phyloP scores from a whole-genome alignment of 225 moss, liverwort and hornwort genomes.

The Climacium dendroides region DNA sequence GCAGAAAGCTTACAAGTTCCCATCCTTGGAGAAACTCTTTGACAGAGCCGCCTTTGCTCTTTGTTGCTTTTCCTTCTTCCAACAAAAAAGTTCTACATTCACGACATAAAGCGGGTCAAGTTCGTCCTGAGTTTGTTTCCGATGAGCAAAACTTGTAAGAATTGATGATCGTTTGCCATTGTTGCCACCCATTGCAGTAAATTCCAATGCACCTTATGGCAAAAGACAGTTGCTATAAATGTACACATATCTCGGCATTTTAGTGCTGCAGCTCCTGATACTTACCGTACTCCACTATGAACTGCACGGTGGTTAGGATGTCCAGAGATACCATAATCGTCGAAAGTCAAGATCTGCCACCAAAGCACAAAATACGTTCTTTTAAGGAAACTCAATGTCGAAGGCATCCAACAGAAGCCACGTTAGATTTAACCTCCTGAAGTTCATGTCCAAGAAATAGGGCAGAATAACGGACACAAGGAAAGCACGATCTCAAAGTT shows the following conservation, averaged over 20 bases:
- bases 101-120: background rate
- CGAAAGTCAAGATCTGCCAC: constrained; percentile 47
- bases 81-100: constrained; percentile 28
- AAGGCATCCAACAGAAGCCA: background rate
- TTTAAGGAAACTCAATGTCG: background rate
- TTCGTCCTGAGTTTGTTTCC: background rate
- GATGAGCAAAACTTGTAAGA: background rate
- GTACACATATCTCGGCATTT: background rate
- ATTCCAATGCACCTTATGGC: background rate
- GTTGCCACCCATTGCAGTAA: background rate
- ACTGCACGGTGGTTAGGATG: constrained; percentile 50
- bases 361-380: background rate
- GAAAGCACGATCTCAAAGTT: background rate
- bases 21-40: constrained; percentile 22
- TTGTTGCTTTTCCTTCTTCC: constrained; percentile 7
- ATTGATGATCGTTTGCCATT: background rate
- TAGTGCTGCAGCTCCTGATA: background rate
- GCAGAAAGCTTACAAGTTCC: constrained; percentile 41
- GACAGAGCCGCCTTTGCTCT: background rate
- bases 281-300: constrained; percentile 41
- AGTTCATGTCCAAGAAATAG: background rate
- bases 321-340: constrained; percentile 49
- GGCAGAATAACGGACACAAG: background rate
- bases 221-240: background rate
- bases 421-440: background rate